Evolutionary conservation across 164 flowering plant species (phyloP).

Genomic region (Vitis amurensis): DNA sequence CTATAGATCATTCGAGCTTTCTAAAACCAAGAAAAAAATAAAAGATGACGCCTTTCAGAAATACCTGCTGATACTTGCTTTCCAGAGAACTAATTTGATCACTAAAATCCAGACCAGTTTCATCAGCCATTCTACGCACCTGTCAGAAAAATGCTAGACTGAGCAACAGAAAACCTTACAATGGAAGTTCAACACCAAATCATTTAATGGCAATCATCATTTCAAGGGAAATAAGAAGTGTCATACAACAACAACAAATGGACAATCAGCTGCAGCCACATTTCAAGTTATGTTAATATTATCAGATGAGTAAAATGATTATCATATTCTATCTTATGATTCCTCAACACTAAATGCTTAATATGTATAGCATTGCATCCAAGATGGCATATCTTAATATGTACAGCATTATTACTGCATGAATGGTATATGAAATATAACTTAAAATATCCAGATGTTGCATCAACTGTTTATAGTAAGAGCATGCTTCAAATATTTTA

Average conservation of each 20-base stretch:
- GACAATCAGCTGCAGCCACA: no score
- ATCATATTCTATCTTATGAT: background rate
- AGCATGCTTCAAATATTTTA: no score
- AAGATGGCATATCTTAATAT: background rate
- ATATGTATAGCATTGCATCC: background rate
- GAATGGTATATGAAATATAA: background rate
- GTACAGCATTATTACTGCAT: background rate
- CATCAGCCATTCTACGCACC: constrained; percentile 37
- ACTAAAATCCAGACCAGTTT: constrained; percentile 38
- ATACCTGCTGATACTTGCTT: constrained; percentile 32
- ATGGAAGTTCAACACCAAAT: background rate
- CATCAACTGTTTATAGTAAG: no score
- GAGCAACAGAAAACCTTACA: background rate
- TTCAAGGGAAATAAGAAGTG: no score
- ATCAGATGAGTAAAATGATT: background rate
- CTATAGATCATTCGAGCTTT: no score
- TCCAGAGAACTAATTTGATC: constrained; percentile 32
- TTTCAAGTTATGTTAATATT: no score
- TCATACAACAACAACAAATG: no score
- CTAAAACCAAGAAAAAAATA: no score
- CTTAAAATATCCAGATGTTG: no score
- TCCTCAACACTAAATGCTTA: background rate
- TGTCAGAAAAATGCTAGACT: constrained; percentile 7
- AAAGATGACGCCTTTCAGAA: background rate
- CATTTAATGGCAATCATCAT: background rate